These are phyloP conservation scores for Psilocybe tampanensis DNA, from an alignment of 768 basidiomycete species.

Conservation along the genomic window DNA sequence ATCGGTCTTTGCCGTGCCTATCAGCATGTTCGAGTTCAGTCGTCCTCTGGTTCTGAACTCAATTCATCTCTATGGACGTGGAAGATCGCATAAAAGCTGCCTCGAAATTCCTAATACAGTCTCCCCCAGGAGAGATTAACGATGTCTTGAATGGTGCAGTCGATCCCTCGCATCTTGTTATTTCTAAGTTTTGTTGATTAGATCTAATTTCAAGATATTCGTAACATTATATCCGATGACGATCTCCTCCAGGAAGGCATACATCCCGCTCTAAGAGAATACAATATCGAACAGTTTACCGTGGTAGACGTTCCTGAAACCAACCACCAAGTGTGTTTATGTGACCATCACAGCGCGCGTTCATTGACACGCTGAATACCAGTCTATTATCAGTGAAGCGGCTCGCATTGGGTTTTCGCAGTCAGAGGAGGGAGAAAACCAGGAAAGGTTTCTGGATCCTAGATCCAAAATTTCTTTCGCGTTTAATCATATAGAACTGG, in stretches of 20 bases:
- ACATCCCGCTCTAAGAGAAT: constrained; percentile 75
- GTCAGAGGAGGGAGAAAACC: constrained; percentile 29
- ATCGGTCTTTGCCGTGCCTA: constrained; percentile 14
- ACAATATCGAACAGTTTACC: constrained; percentile 88
- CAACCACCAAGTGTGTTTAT: constrained; percentile 67
- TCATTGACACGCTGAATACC: constrained; percentile 22
- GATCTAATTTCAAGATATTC: constrained; percentile 63
- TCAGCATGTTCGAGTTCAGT: not conserved
- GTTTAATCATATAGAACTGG: constrained; percentile 86
- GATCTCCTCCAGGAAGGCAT: constrained; percentile 78
- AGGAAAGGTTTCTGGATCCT: constrained; percentile 84
- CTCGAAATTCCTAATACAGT: constrained; percentile 80
- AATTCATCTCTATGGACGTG: constrained; percentile 47
- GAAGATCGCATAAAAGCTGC: constrained; percentile 71
- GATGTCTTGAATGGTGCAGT: constrained; percentile 86
- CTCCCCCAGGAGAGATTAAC: constrained; percentile 96
- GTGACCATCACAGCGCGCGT: constrained; percentile 1
- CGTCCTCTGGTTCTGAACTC: not conserved
- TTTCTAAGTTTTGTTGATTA: constrained; percentile 13
- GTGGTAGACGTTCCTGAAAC: constrained; percentile 82
- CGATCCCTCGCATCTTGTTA: not conserved
- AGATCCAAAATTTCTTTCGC: constrained; percentile 74
- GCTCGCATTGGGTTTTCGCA: constrained; percentile 49
- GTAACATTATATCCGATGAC: constrained; percentile 88
- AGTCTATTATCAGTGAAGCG: constrained; percentile 85